Evolutionary conservation across 225 moss, liverwort and hornwort species (phyloP), one percentile per base, ranked within the genome.

Genomic region (Marchantia paleacea): DNA sequence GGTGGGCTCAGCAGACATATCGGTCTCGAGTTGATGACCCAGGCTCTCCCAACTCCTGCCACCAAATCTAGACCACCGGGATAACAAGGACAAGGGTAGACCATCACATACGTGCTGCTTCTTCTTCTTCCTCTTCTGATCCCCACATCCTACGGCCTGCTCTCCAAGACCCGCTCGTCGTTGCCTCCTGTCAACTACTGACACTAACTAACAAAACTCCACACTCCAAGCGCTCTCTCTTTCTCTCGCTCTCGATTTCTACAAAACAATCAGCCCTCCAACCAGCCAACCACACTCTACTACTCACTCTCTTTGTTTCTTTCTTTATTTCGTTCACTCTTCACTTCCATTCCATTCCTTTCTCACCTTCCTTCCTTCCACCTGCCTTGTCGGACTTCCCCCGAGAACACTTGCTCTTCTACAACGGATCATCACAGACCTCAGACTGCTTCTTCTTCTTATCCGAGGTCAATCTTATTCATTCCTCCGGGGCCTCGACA

Each of bases 261-360:
- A 64, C 20, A 62, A 12, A 60, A 60, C 65, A 50, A 62, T 39
- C 76, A 22, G 61, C 47, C 39, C 18, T 62, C 19, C 61, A 25
- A 30, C 5, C 75, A 19, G 75, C 58, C 39, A 22, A 76, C 60
- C 39, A 4, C 30, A 29, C 58, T 58, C 52, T 52, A 51, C 72
- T 51, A 65, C 50, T 25, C 78, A 78, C 78, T 78, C 78, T 64
- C 50, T 78, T 51, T 64, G 7, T 24, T 58, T 58, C 50, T 64
- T 77, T 77, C 48, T 60, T 76, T 76, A 7, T 76, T 61, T 3
- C 39, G 3, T 76, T 76, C 31, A 60, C 60, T 78, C 52, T 65
- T 66, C 64, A 26, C 24, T 64, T 78, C 78, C 64, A 47, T 64
- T 65, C 50, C 49, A 76, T 48, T 60, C 39, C 76, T 62, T 76